Evolutionary conservation across 1,284 basidiomycete genomes (phyloP), one percentile per base, ranked within the genome.

Genomic region (Schizopora paradoxa): DNA sequence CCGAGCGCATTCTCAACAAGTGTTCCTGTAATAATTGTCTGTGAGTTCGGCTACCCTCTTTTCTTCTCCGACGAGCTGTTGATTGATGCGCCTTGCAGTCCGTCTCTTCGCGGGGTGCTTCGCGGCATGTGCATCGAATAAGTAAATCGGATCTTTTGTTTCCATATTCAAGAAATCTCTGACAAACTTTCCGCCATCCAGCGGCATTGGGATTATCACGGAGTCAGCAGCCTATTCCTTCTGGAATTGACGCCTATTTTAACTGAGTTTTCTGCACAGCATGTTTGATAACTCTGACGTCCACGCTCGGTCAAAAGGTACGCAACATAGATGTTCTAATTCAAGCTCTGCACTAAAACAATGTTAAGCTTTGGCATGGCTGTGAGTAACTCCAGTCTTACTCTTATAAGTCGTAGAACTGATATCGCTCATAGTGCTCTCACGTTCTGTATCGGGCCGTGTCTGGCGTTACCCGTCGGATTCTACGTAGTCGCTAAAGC

Each of bases 401-500:
- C 32, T 5, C 13, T 19, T 6, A 34, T 16, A 13, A n/a, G 19
- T 5, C 5, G 32, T 34, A 5, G 19, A 34, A 34, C 32, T 34
- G 32, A 34, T 13, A 13, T 5, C 5, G 32, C 19, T 34, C 13
- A 34, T 5, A 34, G 32, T 34, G 32, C 32, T n/a, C 28, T 31
- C 3, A 11, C 41, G 1, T 21, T 42, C 4, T 42, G 31, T 21
- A 31, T 54, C 2, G 57, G 54, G 3, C 57, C 57, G 1, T 57
- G 54, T 42, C 34, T 58, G 29, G 55, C 53, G 2, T 51, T 52
- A 3, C 41, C 58, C 5, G 45, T 58, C 23, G 59, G 58, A 8
- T 60, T 58, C 39, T 58, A 58, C 35, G 48, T 60, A 10, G 54
- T 55, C 7, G 55, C 51, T 2, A 25, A 55, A 18, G 43, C 51